Base-by-base conservation (phyloP, 1,139 yeast species). In the Scheffersomyces segobiensis region DNA sequence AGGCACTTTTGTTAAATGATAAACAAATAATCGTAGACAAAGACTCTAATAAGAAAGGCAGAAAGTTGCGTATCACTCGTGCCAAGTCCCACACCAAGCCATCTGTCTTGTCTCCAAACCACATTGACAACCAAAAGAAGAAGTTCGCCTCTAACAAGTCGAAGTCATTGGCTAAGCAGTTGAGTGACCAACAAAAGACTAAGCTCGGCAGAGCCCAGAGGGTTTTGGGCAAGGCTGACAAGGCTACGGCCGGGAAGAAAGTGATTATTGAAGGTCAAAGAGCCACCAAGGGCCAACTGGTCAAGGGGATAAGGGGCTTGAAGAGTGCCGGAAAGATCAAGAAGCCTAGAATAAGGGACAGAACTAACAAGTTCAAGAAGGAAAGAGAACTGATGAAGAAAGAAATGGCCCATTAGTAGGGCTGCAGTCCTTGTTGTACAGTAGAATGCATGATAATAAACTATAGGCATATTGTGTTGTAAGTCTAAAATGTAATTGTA, bases 51-150 rank as follows among this genome's bases (percentile, higher is more conserved):
- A 74, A 67, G 74, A 77, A 73, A 78, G 82, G 63, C 7, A 83
- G 98, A 65, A 86, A 87, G 66, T 81, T 95, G 65, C 86, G 99
- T 70, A 87, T 95, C 53, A 75, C 89, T 39, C 83, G 98, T 72
- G 91, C 96, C 65, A 90, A 88, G 71, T 81, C 76, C 12, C 67
- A 83, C 66, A 82, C 87, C 52, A 78, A 78, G 64, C 83, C 85
- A 53, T 79, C 83, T 14, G 60, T 71, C 19, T 66, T 79, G 59
- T 80, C 84, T 22, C 84, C 84, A 49, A 80, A 80, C 63, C 83
- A 80, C 62, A 69, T 75, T 54, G 80, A 78, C 58, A 76, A 77
- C 65, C 61, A 71, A 59, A 71, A 76, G 68, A 67, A 71, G 66
- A 58, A 68, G 62, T 56, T 70, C 59, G 67, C 71, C 46, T 61